A percentile compares a stretch with the other conserved stretches of the same genome.
Conservation (phyloP, 139 green algal species). For the Chlorella ohadii region DNA sequence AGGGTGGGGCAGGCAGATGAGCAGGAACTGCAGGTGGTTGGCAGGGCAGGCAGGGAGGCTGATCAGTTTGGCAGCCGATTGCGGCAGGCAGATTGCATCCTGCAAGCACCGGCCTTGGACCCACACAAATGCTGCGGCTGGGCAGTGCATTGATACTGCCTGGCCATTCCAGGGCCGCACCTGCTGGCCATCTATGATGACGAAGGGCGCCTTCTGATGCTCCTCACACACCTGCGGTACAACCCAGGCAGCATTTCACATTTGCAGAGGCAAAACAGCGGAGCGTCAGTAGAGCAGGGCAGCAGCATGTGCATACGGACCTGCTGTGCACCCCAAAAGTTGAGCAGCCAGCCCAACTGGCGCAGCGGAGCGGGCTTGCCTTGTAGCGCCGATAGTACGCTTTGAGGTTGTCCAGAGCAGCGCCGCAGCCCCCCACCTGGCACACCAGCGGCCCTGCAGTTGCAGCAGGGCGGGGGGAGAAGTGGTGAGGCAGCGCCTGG, state of each 20-base stretch:
- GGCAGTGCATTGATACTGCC: too few relatives aligned
- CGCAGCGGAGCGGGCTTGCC: background rate
- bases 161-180: too few relatives aligned
- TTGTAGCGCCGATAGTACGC: conserved; percentile 88
- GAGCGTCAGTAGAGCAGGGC: background rate
- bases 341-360: background rate
- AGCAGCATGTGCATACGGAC: too few relatives aligned
- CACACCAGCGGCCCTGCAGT: conserved; percentile 24
- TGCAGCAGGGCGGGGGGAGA: too few relatives aligned
- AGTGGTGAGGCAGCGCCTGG: too few relatives aligned
- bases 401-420: conserved; percentile 70
- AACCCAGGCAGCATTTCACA: background rate
- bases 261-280: conserved; percentile 20
- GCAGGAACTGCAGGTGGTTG: too few relatives aligned
- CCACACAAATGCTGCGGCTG: too few relatives aligned
- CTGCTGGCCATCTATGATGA: conserved; percentile 75
- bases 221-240: conserved; percentile 43
- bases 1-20: too few relatives aligned
- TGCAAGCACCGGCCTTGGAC: too few relatives aligned
- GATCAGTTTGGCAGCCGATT: too few relatives aligned
- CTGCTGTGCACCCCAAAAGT: too few relatives aligned
- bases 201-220: conserved; percentile 42
- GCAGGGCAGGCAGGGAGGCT: background rate
- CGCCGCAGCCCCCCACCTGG: conserved; percentile 73
- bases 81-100: too few relatives aligned